Evolutionary conservation across 306 rosid genomes (phyloP), one percentile per base, ranked within the genome.

Genomic region (Trichosanthes truncata): DNA sequence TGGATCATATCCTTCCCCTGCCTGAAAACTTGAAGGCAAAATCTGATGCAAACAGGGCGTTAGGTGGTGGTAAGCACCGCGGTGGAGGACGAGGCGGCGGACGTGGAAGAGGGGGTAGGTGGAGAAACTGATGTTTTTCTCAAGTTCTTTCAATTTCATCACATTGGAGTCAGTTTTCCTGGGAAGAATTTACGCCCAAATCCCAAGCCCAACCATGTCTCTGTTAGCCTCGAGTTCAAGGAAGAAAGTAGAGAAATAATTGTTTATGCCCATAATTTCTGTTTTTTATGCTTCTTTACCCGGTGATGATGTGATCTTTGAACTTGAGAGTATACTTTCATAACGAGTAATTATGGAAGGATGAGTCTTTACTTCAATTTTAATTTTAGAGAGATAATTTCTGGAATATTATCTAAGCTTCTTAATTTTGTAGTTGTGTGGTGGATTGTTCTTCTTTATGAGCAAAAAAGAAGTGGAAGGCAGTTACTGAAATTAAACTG

Each of bases 1-100:
- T 92, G 49, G 89, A 94, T 84, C 88, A 76, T 41, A 92, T 94
- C 49, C 89, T 87, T 76, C 94, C 96, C 52, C 81, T 94, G 88
- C 98, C 98, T 4, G 93, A 88, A 65, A 89, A 83, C 74, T 85
- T 94, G 96, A 91, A 86, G 65, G 20, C 81, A 71, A 85, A 84
- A 71, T 25, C 76, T 40, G 89, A 84, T n/a, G 92, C 77, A 29
- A 88, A 90, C 84, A 87, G 25, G 82, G 85, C 83, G 55, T 84
- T 89, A 18, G 87, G 88, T 7, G 88, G 93, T 26, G 89, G 91
- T 46, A 91, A 78, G 83, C 85, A 87, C 53, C 85, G 73, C 29
- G 87, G 96, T 68, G 91, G 90, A 62, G 83, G 76, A n/a, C 89
- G 96, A 40, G 84, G 45, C 18, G 91, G 98, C 9, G 85, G 93